A percentile compares a stretch with the other conserved stretches of the same genome.
Conservation (phyloP, 176 grass and related monocot species). For the Triticum turgidum region DNA sequence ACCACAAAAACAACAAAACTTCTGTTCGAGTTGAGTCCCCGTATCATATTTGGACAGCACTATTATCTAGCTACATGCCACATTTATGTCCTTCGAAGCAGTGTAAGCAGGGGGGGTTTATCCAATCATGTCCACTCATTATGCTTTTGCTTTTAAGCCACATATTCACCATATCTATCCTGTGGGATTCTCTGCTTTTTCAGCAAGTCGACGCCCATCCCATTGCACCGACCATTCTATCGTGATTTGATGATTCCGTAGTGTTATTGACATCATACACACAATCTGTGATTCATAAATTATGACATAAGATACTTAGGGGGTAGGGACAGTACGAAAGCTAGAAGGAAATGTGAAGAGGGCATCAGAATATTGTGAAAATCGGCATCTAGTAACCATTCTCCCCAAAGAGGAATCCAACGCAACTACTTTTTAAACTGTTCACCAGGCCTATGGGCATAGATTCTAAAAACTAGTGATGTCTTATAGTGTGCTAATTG, state of each 20-base stretch:
- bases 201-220: background rate
- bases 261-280: constrained; percentile 11
- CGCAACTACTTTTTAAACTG: constrained; percentile 10
- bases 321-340: background rate
- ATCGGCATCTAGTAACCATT: constrained; percentile 24
- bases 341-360: background rate
- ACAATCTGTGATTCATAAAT: constrained; percentile 10
- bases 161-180: background rate
- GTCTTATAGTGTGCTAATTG: background rate
- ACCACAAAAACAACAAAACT: background rate
- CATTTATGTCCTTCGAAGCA: constrained; percentile 4
- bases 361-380: constrained; percentile 33
- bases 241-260: background rate
- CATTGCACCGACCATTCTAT: background rate
- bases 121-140: constrained; percentile 18
- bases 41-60: background rate
- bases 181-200: background rate
- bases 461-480: constrained; percentile 16
- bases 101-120: background rate
- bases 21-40: background rate
- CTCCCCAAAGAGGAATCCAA: constrained; percentile 26
- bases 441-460: constrained; percentile 14
- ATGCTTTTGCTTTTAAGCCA: constrained; percentile 10
- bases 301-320: background rate
- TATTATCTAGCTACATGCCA: background rate